Evolutionary conservation across 345 rosid species (phyloP).

Genomic region (Bruguiera gymnorhiza): DNA sequence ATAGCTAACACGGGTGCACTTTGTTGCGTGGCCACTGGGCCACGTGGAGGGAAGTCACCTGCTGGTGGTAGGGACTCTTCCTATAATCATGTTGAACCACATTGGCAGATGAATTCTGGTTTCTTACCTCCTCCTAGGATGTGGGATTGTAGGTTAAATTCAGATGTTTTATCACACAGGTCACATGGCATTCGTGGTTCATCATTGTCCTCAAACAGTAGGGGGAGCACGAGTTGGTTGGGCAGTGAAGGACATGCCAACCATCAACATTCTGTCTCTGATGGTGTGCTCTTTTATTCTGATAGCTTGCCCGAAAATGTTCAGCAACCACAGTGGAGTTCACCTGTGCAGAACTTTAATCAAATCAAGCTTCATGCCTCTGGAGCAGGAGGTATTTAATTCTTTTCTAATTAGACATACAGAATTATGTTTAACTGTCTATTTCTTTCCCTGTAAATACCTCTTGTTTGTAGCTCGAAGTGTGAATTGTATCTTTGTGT

Average conservation of each 20-base stretch:
- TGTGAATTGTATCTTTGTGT: neutral
- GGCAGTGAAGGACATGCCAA: conserved; percentile 40
- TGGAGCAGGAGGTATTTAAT: conserved; percentile 38
- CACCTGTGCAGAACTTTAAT: conserved; percentile 49
- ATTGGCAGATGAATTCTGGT: conserved; percentile 76
- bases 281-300: conserved; percentile 54
- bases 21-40: conserved; percentile 97
- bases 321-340: conserved; percentile 56
- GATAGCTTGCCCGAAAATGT: conserved; percentile 50
- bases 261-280: conserved; percentile 69
- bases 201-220: conserved; percentile 42
- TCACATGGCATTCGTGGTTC: conserved; percentile 33
- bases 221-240: conserved; percentile 50
- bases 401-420: conserved; percentile 1
- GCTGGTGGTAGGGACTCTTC: conserved; percentile 39
- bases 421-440: conserved; percentile 17
- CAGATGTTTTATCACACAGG: conserved; percentile 43
- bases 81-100: conserved; percentile 44
- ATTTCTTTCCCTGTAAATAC: neutral
- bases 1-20: conserved; percentile 92
- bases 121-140: conserved; percentile 72
- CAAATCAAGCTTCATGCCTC: conserved; percentile 39
- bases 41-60: conserved; percentile 63
- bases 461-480: neutral
- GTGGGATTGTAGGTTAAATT: conserved; percentile 58